Evolutionary conservation across 1,284 basidiomycete species (phyloP).

Genomic region (Ceratobasidium sp.): DNA sequence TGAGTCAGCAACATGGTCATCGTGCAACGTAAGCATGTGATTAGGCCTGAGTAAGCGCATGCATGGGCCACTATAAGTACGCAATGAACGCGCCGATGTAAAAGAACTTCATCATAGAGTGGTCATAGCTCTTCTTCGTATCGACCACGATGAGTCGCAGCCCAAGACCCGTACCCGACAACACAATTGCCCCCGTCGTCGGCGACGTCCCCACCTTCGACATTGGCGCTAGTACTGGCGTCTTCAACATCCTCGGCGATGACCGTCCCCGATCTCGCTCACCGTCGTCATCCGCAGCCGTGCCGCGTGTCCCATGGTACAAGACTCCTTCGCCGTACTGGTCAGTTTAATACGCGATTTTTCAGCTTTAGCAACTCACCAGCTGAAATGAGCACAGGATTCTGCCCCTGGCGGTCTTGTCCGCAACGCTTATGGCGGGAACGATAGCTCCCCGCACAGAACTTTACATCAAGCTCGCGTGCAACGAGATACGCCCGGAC

Average conservation of each 20-base stretch:
- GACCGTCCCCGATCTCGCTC: constrained; percentile 13
- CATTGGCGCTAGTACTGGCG: constrained; percentile 21
- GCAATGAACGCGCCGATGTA: constrained; percentile 19
- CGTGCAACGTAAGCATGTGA: background rate
- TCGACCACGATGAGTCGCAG: constrained; percentile 21
- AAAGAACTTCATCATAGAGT: background rate
- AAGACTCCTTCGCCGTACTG: constrained; percentile 35
- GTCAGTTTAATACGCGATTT: constrained; percentile 21
- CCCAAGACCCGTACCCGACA: constrained; percentile 8
- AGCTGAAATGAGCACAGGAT: constrained; percentile 29
- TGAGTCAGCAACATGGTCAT: background rate
- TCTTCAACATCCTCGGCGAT: constrained; percentile 25
- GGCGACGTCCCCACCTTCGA: constrained; percentile 35
- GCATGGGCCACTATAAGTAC: background rate
- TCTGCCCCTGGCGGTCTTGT: constrained; percentile 35
- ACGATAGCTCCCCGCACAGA: constrained; percentile 46
- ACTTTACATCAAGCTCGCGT: constrained; percentile 48
- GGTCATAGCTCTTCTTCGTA: constrained; percentile 4
- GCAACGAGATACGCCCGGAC: constrained; percentile 47
- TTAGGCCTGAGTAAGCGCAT: background rate
- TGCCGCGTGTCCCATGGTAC: constrained; percentile 36
- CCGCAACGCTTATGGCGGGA: constrained; percentile 30
- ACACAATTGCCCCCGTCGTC: background rate
- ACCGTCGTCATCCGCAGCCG: background rate
- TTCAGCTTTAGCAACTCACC: constrained; percentile 3